Evolutionary conservation across 768 basidiomycete genomes (phyloP), one percentile per base, ranked within the genome.

Genomic region (Pleurotus cornucopiae): DNA sequence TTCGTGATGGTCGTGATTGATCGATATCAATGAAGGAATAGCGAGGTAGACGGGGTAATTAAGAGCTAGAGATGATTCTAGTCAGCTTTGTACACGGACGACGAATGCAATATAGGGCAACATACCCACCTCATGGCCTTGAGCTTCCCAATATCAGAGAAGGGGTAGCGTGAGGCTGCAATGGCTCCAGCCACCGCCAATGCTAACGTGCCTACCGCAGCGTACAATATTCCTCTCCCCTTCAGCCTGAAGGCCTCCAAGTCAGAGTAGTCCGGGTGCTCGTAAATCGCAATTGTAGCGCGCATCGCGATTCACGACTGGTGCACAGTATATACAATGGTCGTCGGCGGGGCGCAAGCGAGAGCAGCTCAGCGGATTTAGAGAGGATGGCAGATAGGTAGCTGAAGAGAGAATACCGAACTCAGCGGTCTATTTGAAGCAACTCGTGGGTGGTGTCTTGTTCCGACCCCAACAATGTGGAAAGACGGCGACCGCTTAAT

Each of bases 371-470:
- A 34, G 9, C 11, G 30, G 30, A 7, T 30, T 30, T 2, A 77
- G 70, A 38, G 81, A 84, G 51, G 76, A 82, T 0, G 81, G 76
- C 2, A 84, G 51, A n/a, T 39, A 39, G 61, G 78, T 73, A 12
- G 77, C 82, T 16, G 81, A 82, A 26, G 79, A 80, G 5, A 85
- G 83, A 20, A 84, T 78, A 5, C 86, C 81, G 56, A 85, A 82
- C 21, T 83, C 79, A 44, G 77, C 80, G 39, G 39, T 37, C 18
- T 53, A 53, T 40, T 53, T 53, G 51, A 53, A 34, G 30, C n/a
- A 23, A 53, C 39, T 12, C 80, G 68, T n/a, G 93, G 94, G 68
- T n/a, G 93, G 94, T 6, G 93, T 34, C 30, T 11, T 9, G 30
- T 34, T 34, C 30, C 9, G 30, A 34, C 9, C 30, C 30, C 30